Evolutionary conservation across 257 asterid species (phyloP).

Genomic region (Solanum arcanum): DNA sequence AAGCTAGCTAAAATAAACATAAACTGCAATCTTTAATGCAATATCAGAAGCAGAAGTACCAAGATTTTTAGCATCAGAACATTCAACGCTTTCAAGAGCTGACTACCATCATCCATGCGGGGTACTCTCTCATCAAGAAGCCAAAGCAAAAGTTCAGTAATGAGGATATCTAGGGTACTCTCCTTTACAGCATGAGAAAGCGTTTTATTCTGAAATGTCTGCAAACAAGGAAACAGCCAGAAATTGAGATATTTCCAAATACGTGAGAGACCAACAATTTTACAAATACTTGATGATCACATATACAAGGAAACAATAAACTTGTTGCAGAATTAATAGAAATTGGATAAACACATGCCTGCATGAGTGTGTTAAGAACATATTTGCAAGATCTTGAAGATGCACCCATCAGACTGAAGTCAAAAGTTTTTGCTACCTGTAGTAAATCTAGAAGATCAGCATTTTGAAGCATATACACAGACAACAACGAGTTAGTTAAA

Average conservation of each 20-base stretch:
- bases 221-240: constrained; percentile 11
- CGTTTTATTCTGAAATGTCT: constrained; percentile 87
- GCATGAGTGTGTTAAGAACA: constrained; percentile 97
- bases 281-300: neutral
- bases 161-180: constrained; percentile 79
- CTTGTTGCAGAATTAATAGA: neutral
- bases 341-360: constrained; percentile 27
- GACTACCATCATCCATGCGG: constrained; percentile 98
- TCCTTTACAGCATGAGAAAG: constrained; percentile 87
- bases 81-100: constrained; percentile 91
- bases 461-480: constrained; percentile 3
- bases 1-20: neutral
- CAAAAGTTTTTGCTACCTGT: constrained; percentile 95
- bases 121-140: constrained; percentile 99
- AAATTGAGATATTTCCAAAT: neutral
- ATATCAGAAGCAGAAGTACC: constrained; percentile 26
- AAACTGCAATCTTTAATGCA: neutral
- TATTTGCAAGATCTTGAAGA: constrained; percentile 99
- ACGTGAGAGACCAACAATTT: neutral
- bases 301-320: neutral
- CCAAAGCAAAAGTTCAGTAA: constrained; percentile 96
- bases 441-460: constrained; percentile 1
- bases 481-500: neutral
- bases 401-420: constrained; percentile 87
- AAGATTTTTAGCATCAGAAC: constrained; percentile 93